Percentiles rank a stretch among this genome's conserved stretches.
Conservation (phyloP, 139 green algal genomes). For the Chlorella ohadii region DNA sequence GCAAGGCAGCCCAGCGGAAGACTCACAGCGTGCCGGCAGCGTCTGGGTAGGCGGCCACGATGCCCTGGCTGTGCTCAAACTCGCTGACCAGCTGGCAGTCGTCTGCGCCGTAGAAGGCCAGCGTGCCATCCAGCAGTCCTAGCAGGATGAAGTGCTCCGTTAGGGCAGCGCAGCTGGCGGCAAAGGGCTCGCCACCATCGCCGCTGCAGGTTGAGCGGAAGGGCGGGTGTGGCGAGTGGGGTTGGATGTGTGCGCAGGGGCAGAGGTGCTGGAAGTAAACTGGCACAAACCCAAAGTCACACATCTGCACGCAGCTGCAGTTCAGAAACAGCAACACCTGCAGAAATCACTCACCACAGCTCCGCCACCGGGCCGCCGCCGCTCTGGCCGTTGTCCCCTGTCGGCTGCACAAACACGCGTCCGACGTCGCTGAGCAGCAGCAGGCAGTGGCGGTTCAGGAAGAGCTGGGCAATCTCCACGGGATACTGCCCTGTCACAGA, state of each 20-base stretch:
- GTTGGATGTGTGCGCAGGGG: no score
- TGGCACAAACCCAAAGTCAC: no score
- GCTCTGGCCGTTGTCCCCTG: no score
- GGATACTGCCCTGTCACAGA: neutral
- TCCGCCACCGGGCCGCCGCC: neutral
- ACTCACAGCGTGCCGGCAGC: conserved; percentile 51
- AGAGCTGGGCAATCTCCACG: neutral
- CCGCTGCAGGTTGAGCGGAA: neutral
- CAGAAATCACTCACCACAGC: conserved; percentile 2
- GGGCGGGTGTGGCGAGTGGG: neutral
- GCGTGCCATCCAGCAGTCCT: conserved; percentile 53
- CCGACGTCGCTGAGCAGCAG: conserved; percentile 23
- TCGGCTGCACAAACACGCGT: conserved; percentile 34
- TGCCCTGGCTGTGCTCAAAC: conserved; percentile 66
- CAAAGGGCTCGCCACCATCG: conserved; percentile 36
- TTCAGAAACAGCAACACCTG: no score
- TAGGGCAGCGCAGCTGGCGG: conserved; percentile 65
- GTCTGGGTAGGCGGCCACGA: conserved; percentile 64
- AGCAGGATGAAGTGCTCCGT: conserved; percentile 71
- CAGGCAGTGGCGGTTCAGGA: neutral
- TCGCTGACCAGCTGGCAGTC: conserved; percentile 62
- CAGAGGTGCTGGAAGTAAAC: no score
- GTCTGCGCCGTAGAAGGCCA: conserved; percentile 66
- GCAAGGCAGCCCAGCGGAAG: no score
- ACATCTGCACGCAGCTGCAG: no score